Evolutionary conservation across 768 basidiomycete genomes (phyloP).

Genomic region (Dentipellis sp.): DNA sequence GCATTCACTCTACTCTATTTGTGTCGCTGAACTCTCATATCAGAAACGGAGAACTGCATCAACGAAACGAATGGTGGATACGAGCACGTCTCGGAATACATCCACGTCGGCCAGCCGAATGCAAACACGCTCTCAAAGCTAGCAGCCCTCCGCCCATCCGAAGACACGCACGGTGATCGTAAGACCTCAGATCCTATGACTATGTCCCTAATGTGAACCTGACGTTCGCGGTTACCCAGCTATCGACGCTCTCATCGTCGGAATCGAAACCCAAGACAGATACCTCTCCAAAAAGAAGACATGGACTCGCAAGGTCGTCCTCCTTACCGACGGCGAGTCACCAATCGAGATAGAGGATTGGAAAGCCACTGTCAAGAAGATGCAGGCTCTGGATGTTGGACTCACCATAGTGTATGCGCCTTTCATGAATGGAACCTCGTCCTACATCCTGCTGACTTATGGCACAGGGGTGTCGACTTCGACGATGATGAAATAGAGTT

Average conservation of each 20-base stretch:
- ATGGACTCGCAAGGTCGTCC: slow-evolving; percentile 77
- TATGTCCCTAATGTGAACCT: background rate
- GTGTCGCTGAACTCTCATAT: background rate
- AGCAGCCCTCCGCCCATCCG: slow-evolving; percentile 48
- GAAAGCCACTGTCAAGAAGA: slow-evolving; percentile 56
- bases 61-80: slow-evolving; percentile 58
- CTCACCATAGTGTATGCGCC: slow-evolving; percentile 63
- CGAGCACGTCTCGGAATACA: slow-evolving; percentile 62
- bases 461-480: slow-evolving; percentile 76
- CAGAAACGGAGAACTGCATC: slow-evolving; percentile 61
- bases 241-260: slow-evolving; percentile 83
- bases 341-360: slow-evolving; percentile 69
- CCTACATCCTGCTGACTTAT: slow-evolving; percentile 2
- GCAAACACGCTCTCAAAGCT: slow-evolving; percentile 57
- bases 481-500: slow-evolving; percentile 62
- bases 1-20: background rate
- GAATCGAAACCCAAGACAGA: slow-evolving; percentile 64
- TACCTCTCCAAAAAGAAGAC: slow-evolving; percentile 64
- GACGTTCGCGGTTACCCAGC: slow-evolving; percentile 31
- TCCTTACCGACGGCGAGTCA: slow-evolving; percentile 82
- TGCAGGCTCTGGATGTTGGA: slow-evolving; percentile 47
- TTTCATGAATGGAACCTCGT: background rate
- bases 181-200: slow-evolving; percentile 18
- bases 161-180: slow-evolving; percentile 53
- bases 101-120: slow-evolving; percentile 60